Evolutionary conservation across 345 rosid genomes (phyloP).

Genomic region (Anastatica hierochuntica): DNA sequence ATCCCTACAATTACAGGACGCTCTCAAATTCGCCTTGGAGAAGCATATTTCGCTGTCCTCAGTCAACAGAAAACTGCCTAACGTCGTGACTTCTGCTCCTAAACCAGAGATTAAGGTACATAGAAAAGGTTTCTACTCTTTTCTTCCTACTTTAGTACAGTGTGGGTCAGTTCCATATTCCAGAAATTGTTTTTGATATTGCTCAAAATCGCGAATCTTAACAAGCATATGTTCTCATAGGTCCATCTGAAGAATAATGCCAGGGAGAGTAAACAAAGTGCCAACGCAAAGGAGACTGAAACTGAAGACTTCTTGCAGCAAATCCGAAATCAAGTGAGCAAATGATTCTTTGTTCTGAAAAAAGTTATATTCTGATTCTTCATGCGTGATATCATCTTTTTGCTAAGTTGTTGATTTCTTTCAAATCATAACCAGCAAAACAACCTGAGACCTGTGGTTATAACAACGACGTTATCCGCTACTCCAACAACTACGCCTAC

Average conservation of each 20-base stretch:
- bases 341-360: too few relatives aligned
- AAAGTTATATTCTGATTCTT: too few relatives aligned
- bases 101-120: slow-evolving; percentile 43
- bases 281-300: slow-evolving; percentile 40
- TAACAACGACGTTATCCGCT: slow-evolving; percentile 38
- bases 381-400: neutral
- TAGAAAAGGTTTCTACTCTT: neutral
- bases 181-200: too few relatives aligned
- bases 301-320: slow-evolving; percentile 76
- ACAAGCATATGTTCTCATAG: slow-evolving; percentile 20
- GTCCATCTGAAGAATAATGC: slow-evolving; percentile 37
- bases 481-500: slow-evolving; percentile 23
- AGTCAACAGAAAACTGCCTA: slow-evolving; percentile 26
- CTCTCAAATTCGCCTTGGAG: slow-evolving; percentile 28
- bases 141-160: too few relatives aligned
- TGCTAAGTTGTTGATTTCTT: neutral
- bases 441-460: slow-evolving; percentile 49
- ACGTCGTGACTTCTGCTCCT: slow-evolving; percentile 25
- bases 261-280: too few relatives aligned
- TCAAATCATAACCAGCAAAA: slow-evolving; percentile 42
- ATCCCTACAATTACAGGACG: slow-evolving; percentile 24
- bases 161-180: too few relatives aligned
- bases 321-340: slow-evolving; percentile 81
- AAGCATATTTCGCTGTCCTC: slow-evolving; percentile 26
- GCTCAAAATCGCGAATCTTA: too few relatives aligned